These are phyloP conservation scores for Pouteria glomerata DNA, from an alignment of 148 eudicot species.

Conservation along the genomic window DNA sequence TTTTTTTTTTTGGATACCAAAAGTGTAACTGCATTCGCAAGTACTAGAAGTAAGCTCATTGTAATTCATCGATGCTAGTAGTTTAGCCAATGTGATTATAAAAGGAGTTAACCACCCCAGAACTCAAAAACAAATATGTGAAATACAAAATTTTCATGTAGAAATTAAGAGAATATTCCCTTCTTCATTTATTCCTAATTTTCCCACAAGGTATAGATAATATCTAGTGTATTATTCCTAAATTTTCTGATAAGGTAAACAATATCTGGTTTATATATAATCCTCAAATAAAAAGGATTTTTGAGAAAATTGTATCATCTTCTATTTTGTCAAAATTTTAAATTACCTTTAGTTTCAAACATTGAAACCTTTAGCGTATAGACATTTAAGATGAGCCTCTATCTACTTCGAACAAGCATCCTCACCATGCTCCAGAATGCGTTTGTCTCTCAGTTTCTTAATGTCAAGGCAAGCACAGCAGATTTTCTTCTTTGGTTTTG, in stretches of 20 bases:
- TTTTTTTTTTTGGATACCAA: no score
- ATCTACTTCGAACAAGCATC: conserved; percentile 75
- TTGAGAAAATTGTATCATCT: conserved; percentile 4
- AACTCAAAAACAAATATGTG: no score
- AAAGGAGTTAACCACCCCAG: no score
- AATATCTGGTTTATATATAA: not conserved
- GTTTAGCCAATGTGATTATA: no score
- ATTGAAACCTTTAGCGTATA: conserved; percentile 87
- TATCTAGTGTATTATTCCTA: not conserved
- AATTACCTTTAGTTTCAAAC: conserved; percentile 27
- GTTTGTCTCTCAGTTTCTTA: conserved; percentile 82
- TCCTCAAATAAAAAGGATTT: not conserved
- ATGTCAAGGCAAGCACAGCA: conserved; percentile 94
- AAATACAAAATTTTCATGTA: no score
- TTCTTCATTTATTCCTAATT: no score
- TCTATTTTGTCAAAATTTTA: not conserved
- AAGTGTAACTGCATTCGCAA: no score
- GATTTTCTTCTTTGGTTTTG: conserved; percentile 87
- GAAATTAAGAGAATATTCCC: no score
- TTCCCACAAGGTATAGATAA: no score
- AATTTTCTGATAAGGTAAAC: not conserved
- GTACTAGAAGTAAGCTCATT: no score
- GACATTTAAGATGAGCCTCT: conserved; percentile 79
- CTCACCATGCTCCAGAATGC: conserved; percentile 80
- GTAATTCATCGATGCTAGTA: no score